phyloP scores from a whole-genome alignment of 768 basidiomycete species.

The Tremella mesenterica region DNA sequence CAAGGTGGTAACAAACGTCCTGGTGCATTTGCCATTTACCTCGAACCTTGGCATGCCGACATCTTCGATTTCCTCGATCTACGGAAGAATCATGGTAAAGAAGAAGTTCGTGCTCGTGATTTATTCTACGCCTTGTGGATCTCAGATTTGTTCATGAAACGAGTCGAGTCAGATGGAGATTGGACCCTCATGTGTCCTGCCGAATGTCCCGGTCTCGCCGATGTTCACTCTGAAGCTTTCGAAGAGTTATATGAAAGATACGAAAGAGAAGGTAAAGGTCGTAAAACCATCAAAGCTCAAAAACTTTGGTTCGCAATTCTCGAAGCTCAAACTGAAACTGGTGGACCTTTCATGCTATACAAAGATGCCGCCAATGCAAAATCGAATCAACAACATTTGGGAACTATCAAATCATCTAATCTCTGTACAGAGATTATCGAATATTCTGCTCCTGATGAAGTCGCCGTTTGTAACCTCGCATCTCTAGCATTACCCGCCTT shows the following conservation, averaged over 20 bases:
- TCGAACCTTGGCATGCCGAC: conserved; percentile 98
- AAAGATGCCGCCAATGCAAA: conserved; percentile 95
- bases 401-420: conserved; percentile 98
- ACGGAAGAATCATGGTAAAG: conserved; percentile 97
- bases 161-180: conserved; percentile 75
- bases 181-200: conserved; percentile 99
- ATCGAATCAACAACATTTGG: conserved; percentile 96
- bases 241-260: conserved; percentile 61
- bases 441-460: conserved; percentile 94
- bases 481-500: conserved; percentile 91
- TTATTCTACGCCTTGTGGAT: conserved; percentile 98
- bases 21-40: conserved; percentile 91
- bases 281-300: conserved; percentile 80
- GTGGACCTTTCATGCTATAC: conserved; percentile 98
- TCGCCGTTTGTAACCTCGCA: conserved; percentile 96
- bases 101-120: conserved; percentile 91
- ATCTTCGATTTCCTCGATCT: conserved; percentile 95
- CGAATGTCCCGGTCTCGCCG: conserved; percentile 81
- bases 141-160: conserved; percentile 96
- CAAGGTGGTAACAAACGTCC: conserved; percentile 99
- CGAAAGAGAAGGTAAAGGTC: conserved; percentile 67
- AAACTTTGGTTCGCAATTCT: conserved; percentile 97
- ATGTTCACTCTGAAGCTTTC: conserved; percentile 83
- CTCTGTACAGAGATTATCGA: conserved; percentile 98
- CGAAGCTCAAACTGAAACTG: conserved; percentile 96